Evolutionary conservation across 1,139 yeast species (phyloP).

Genomic region (Taphrina pruni): DNA sequence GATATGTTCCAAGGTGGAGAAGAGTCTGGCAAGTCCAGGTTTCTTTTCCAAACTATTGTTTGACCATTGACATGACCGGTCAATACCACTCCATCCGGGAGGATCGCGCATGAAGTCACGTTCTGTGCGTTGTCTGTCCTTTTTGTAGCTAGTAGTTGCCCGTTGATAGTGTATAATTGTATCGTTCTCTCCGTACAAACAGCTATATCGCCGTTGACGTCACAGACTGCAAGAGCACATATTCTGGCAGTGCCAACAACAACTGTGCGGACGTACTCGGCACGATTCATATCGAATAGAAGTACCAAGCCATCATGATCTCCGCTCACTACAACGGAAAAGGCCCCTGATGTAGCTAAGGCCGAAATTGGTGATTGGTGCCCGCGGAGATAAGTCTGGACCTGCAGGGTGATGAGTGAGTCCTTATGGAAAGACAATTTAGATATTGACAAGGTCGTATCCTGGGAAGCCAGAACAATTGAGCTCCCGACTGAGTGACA

Average conservation of each 20-base stretch:
- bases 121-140: not conserved
- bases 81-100: not conserved
- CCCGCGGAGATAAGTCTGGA: slow-evolving; percentile 46
- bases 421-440: slow-evolving; percentile 43
- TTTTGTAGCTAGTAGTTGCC: slow-evolving; percentile 1
- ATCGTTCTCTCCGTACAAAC: slow-evolving; percentile 32
- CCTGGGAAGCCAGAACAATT: slow-evolving; percentile 47
- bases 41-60: not conserved
- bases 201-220: slow-evolving; percentile 47
- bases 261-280: slow-evolving; percentile 46
- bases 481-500: slow-evolving; percentile 46
- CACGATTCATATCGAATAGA: slow-evolving; percentile 48
- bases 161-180: slow-evolving; percentile 20
- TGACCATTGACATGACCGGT: slow-evolving; percentile 16
- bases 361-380: slow-evolving; percentile 46
- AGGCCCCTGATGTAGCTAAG: slow-evolving; percentile 46
- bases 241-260: slow-evolving; percentile 20
- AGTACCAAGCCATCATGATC: slow-evolving; percentile 47
- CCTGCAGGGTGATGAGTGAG: slow-evolving; percentile 39
- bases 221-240: slow-evolving; percentile 45
- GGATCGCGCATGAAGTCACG: not conserved
- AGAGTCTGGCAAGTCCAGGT: not conserved
- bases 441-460: slow-evolving; percentile 47
- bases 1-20: slow-evolving; percentile 1
- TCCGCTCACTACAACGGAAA: slow-evolving; percentile 47